Percentiles rank a stretch among this genome's conserved stretches.
phyloP scores from a whole-genome alignment of 352 stramenopile species.

The Pythium apleroticum region DNA sequence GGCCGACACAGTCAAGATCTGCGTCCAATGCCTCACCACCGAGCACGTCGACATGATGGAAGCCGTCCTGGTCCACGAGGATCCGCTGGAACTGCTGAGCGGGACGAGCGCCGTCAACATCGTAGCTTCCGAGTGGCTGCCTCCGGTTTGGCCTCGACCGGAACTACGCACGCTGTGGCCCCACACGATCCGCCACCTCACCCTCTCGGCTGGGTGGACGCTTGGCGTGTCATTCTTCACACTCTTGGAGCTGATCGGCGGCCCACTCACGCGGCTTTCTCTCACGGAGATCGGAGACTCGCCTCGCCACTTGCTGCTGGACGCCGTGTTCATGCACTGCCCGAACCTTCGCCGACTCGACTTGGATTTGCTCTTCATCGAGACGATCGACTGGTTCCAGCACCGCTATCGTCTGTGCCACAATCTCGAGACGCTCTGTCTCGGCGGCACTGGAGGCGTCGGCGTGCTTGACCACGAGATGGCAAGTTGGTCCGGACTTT shows the following conservation, averaged over 20 bases:
- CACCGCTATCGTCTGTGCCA: neutral
- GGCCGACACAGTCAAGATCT: neutral
- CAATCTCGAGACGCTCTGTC: neutral
- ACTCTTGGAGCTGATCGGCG: neutral
- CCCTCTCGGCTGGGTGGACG: neutral
- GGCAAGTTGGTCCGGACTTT: neutral
- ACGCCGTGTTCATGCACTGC: neutral
- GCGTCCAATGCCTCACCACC: neutral
- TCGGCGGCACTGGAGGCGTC: neutral
- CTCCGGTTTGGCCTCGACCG: neutral
- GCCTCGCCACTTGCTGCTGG: neutral
- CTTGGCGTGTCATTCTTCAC: neutral
- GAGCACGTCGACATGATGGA: constrained; percentile 8
- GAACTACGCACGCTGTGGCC: neutral
- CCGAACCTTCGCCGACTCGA: neutral
- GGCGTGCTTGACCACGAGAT: neutral
- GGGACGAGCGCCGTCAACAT: neutral
- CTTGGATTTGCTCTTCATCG: neutral
- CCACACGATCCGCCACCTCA: constrained; percentile 9
- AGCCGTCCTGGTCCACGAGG: constrained; percentile 1
- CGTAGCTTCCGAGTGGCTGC: neutral
- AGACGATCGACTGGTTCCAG: neutral
- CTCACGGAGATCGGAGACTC: neutral
- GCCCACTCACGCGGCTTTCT: neutral
- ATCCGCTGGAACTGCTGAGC: constrained; percentile 14